phyloP scores from a whole-genome alignment of 805 yeast species.

The Saccharomycopsis sp. region DNA sequence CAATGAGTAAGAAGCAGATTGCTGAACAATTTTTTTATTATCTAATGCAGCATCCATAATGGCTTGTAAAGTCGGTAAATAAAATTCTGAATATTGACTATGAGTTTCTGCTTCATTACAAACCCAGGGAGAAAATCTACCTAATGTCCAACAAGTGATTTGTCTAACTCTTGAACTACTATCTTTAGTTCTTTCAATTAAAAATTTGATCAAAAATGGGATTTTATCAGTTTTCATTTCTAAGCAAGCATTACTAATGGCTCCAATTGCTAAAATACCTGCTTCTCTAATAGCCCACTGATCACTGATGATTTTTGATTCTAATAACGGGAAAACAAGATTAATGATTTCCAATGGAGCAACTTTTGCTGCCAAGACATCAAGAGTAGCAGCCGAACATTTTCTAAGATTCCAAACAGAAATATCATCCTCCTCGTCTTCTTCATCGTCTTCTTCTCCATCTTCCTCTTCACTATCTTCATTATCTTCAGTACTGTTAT shows the following conservation, averaged over 20 bases:
- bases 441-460: slow-evolving; percentile 63
- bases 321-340: slow-evolving; percentile 63
- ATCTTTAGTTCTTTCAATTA: slow-evolving; percentile 72
- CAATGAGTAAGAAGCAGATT: slow-evolving; percentile 82
- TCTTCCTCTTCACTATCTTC: slow-evolving; percentile 36
- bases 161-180: slow-evolving; percentile 77
- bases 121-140: slow-evolving; percentile 79
- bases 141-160: slow-evolving; percentile 91
- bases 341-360: slow-evolving; percentile 59
- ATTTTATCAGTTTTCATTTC: slow-evolving; percentile 60
- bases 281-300: slow-evolving; percentile 93
- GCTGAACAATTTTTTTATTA: slow-evolving; percentile 85
- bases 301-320: slow-evolving; percentile 53
- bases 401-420: slow-evolving; percentile 87
- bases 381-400: slow-evolving; percentile 90
- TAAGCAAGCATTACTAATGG: slow-evolving; percentile 82
- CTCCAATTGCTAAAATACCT: slow-evolving; percentile 89
- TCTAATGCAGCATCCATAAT: slow-evolving; percentile 71
- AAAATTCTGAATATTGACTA: slow-evolving; percentile 55
- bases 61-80: slow-evolving; percentile 68
- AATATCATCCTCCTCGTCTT: slow-evolving; percentile 53
- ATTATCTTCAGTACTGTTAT: slow-evolving; percentile 12
- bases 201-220: slow-evolving; percentile 73
- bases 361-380: slow-evolving; percentile 64
- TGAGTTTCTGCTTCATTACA: slow-evolving; percentile 53